Base-by-base conservation (phyloP, 192 early-diverging fungal species). In the Piromyces sp. region DNA sequence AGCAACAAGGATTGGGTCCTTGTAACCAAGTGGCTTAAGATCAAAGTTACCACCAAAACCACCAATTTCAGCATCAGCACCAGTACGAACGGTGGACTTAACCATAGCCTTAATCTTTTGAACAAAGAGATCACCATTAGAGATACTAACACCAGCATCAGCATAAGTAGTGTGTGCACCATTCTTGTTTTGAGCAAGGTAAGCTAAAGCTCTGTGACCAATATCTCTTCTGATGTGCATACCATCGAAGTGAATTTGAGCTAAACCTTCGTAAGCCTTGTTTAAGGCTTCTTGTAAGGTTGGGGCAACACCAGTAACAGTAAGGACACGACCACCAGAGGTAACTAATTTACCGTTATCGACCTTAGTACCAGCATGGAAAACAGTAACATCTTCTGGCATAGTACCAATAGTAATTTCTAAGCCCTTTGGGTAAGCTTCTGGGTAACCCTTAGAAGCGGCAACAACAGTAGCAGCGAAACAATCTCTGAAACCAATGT, bases 11-110 rank as follows among this genome's bases (percentile, higher is more conserved):
- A 99, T 93, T 30, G 97, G 95, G 81, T 99, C 97, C 82, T 84
- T 81, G 90, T 93, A 99, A 17, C 96, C 96, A 16, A 95, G 92
- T 17, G 95, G 95, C 85, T 95, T 94, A 42, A 99, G 87, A 85
- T 99, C 98, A 87, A 99, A 99, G 26, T 97, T 85, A 30, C 97
- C 98, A 86, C 98, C 98, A 82, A 99, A 99, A 13, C 98, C 98
- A 81, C 98, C 98, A 84, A 99, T 95, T 80, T 97, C 97, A 16
- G 96, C 94, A 87, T 98, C 96, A 6, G 96, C 91, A 78, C 98
- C 98, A n/a, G 92, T 40, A 79, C 98, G 94, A 36, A 90, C 87
- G 78, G 98, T 99, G n/a, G 94, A 92, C 86, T 95, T 95, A 79
- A 99, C 95, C 19, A 94, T 87, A 28, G 95, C 91, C 89, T 98